Base-by-base conservation (phyloP, 257 asterid species). In the Capsicum pubescens region DNA sequence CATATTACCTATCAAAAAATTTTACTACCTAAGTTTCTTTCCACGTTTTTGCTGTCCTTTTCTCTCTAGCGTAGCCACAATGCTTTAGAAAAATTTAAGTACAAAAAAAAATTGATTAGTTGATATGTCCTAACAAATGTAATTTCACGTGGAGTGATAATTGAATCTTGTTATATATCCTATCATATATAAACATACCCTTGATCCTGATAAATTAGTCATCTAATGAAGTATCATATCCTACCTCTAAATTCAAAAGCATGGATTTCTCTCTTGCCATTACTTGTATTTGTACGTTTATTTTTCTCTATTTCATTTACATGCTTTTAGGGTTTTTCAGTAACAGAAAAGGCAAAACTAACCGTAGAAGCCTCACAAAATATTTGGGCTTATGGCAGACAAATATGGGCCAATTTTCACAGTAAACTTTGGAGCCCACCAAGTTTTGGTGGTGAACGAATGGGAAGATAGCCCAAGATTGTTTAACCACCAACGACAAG, bases 351-450 rank as follows among this genome's bases (percentile, higher is more conserved):
- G 42, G 67, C 16, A 35, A 32, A 2, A 8, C 14, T 13, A 56
- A 14, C n/a, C 0, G 6, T 8, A 42, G 32, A 17, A 42, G 13
- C 14, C 87, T 17, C 88, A 87, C 57, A 81, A 55, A 60, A 58
- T 52, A 3, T 63, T 89, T n/a, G 87, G 66, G 16, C 13, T 14
- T 55, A 8, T 89, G 77, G 92, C 89, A 0, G 88, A 89, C 17
- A 86, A 86, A 50, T 83, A 89, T 21, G 92, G 90, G 11, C 87
- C 92, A 17, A 60, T 78, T 0, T 89, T 89, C 85, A 83, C 58
- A 9, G 57, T 87, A n/a, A 58, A 81, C 32, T 85, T 87, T 0
- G 90, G 91, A 0, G 44, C 36, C 0, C 77, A 82, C 4, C 39
- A 7, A 82, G 78, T 80, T 4, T 5, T 89, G 39, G 86, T 86